Evolutionary conservation across 805 yeast genomes (phyloP).

Genomic region (Komagataella populi): DNA sequence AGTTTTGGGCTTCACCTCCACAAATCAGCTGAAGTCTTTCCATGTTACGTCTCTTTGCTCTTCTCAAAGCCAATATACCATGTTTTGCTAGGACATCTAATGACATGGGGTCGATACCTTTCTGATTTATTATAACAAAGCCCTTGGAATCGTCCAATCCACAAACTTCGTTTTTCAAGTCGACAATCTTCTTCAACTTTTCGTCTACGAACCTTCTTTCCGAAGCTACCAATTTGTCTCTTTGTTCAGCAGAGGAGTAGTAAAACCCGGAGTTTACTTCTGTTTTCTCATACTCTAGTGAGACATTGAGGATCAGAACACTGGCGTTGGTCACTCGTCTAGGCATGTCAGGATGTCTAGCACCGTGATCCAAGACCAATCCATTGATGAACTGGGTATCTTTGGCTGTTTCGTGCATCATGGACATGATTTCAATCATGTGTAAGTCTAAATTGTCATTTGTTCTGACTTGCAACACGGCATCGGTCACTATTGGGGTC

Average conservation of each 20-base stretch:
- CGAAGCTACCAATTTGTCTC: slow-evolving; percentile 85
- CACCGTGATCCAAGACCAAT: slow-evolving; percentile 93
- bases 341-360: slow-evolving; percentile 99
- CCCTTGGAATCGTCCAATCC: slow-evolving; percentile 58
- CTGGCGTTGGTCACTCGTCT: slow-evolving; percentile 70
- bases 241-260: slow-evolving; percentile 89
- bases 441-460: slow-evolving; percentile 63
- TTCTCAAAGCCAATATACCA: slow-evolving; percentile 84
- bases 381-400: slow-evolving; percentile 81
- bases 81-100: slow-evolving; percentile 87
- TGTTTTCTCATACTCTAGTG: slow-evolving; percentile 92
- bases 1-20: slow-evolving; percentile 96
- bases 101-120: slow-evolving; percentile 98
- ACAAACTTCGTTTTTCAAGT: slow-evolving; percentile 85
- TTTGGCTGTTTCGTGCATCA: slow-evolving; percentile 84
- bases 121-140: slow-evolving; percentile 92
- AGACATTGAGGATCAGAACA: slow-evolving; percentile 81
- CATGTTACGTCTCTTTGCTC: slow-evolving; percentile 99
- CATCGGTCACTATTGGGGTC: slow-evolving; percentile 93
- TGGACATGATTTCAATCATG: slow-evolving; percentile 96
- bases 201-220: slow-evolving; percentile 93
- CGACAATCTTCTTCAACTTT: slow-evolving; percentile 81
- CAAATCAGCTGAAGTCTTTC: slow-evolving; percentile 92
- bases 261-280: slow-evolving; percentile 95
- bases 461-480: slow-evolving; percentile 67